phyloP scores from a whole-genome alignment of 371 early-diverging fungal genomes.

The Actinomucor elegans region DNA sequence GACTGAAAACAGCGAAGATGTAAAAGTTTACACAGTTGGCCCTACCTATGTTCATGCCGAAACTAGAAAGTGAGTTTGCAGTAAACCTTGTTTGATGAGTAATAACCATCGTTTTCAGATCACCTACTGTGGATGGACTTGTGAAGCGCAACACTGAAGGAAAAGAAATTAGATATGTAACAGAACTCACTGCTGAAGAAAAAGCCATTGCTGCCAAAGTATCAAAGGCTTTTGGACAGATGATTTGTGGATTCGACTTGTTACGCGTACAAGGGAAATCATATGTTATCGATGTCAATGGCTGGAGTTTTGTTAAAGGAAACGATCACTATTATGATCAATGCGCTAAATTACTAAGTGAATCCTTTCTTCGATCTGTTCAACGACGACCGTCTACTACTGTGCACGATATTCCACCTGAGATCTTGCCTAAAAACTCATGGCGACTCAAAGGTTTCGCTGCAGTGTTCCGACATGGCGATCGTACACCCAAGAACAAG shows the following conservation, averaged over 20 bases:
- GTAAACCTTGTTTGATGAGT: not conserved
- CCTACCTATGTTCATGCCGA: constrained; percentile 92
- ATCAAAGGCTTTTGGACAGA: constrained; percentile 84
- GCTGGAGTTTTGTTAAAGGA: constrained; percentile 99
- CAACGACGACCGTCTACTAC: constrained; percentile 57
- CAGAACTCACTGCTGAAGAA: constrained; percentile 82
- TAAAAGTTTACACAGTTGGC: constrained; percentile 97
- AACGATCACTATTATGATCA: constrained; percentile 92
- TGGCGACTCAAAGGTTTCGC: constrained; percentile 94
- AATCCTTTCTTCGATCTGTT: constrained; percentile 45
- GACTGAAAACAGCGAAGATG: constrained; percentile 94
- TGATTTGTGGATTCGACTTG: constrained; percentile 96
- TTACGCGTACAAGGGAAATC: constrained; percentile 84
- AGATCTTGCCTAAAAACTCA: constrained; percentile 73
- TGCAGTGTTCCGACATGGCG: constrained; percentile 93
- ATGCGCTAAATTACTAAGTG: constrained; percentile 76
- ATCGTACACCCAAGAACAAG: constrained; percentile 98
- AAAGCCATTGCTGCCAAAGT: constrained; percentile 81
- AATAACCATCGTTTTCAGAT: constrained; percentile 45
- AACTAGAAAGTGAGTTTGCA: constrained; percentile 82
- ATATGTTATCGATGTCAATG: constrained; percentile 98
- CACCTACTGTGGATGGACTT: constrained; percentile 97
- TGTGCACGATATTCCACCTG: constrained; percentile 59
- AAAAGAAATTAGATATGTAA: constrained; percentile 94
- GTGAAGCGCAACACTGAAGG: constrained; percentile 96